Evolutionary conservation across 768 basidiomycete species (phyloP).

Genomic region (Terana coerulea): DNA sequence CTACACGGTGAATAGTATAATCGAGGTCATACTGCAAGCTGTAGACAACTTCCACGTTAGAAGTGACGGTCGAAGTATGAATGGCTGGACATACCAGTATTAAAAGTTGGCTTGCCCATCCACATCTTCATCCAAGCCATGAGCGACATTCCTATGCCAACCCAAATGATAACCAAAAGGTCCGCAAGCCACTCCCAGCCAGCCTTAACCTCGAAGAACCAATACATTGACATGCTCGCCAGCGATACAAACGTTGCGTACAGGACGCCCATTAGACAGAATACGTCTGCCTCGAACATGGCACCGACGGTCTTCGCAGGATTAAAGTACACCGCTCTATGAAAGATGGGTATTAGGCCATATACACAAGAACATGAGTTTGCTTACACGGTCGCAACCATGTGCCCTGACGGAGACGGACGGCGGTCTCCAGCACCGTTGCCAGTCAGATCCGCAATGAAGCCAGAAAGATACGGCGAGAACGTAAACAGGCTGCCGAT

Average conservation of each 20-base stretch:
- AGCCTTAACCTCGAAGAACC: conserved; percentile 68
- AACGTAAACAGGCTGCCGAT: conserved; percentile 93
- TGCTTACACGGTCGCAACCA: conserved; percentile 91
- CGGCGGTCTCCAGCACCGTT: conserved; percentile 40
- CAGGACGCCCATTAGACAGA: conserved; percentile 64
- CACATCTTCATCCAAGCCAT: conserved; percentile 91
- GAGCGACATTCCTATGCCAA: conserved; percentile 76
- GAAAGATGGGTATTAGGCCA: conserved; percentile 1
- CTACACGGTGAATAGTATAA: conserved; percentile 82
- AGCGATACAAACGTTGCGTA: conserved; percentile 74
- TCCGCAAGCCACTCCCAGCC: conserved; percentile 78
- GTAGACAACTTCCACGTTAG: background rate
- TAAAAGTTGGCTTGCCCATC: conserved; percentile 87
- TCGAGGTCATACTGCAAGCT: conserved; percentile 85
- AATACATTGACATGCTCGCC: conserved; percentile 72
- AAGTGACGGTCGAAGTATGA: background rate
- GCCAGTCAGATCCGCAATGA: conserved; percentile 60
- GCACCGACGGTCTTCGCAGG: conserved; percentile 91
- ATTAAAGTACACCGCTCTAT: conserved; percentile 82
- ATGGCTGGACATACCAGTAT: conserved; percentile 56
- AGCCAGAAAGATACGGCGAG: conserved; percentile 63
- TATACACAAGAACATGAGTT: background rate
- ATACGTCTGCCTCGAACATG: conserved; percentile 89
- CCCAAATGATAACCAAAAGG: conserved; percentile 69
- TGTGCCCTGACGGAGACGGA: conserved; percentile 81